Evolutionary conservation across 2,329 filamentous ascomycete species (phyloP), one percentile per base, ranked within the genome.

Genomic region (Aspergillus uvarum): DNA sequence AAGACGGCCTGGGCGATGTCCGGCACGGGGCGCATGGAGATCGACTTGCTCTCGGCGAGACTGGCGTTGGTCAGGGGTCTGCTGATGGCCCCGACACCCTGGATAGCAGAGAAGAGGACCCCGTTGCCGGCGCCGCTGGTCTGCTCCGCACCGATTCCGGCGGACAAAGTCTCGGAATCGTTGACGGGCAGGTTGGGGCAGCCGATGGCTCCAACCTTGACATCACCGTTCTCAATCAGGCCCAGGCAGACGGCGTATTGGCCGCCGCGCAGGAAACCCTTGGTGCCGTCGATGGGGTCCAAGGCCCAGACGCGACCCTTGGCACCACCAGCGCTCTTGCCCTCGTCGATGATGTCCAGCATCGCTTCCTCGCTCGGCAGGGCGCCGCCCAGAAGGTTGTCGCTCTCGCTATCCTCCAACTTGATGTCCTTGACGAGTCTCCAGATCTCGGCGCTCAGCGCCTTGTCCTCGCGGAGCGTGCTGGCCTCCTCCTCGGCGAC

Each of bases 261-360:
- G 44, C 93, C 96, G 56, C 95, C 95, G 63, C 96, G 87, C 62
- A 99, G 82, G 81, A 99, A 99, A 31, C 95, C 96, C 80, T 97
- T 96, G 56, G 95, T 99, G 66, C 95, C 95, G 77, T 99, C 95
- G 64, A 99, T 97, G 61, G 95, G 95, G 77, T 99, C 95, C 59
- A 99, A 87, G 47, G 94, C 91, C 95, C 95, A 99, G 76, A 98
- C 91, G 67, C 95, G 76, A 21, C 77, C 76, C 62, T 73, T 73
- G 52, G 72, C 59, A 44, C 77, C 76, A 62, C 76, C 76, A 2
- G 70, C 67, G 47, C 76, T 78, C 62, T 79, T 78, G 32, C 84
- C 84, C 64, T 79, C 76, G 67, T 86, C 84, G 62, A 87, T 83
- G 32, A 82, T 81, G 54, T 84, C 79, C 63, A 86, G 74, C 85